phyloP scores from a whole-genome alignment of 129 eudicot genomes.

The Tagetes patula region DNA sequence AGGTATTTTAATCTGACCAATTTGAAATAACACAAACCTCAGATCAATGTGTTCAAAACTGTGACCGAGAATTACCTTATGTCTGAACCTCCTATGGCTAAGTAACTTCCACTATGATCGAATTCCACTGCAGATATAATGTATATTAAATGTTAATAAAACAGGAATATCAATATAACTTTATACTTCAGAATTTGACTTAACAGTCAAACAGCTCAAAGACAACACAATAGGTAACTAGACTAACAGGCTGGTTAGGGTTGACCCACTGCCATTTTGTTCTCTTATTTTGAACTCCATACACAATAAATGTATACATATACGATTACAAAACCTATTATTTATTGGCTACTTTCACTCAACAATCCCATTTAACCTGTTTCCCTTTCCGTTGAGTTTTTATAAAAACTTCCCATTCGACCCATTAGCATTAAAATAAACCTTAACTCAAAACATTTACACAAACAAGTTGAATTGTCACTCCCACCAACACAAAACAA shows the following conservation, averaged over 20 bases:
- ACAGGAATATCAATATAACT: not conserved
- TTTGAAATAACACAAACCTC: not conserved
- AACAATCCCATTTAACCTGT: not conserved
- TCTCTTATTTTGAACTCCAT: not conserved
- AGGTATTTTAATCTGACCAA: not conserved
- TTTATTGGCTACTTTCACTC: not conserved
- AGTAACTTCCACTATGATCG: slow-evolving; percentile 96
- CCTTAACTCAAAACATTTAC: not conserved
- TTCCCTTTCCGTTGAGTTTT: not conserved
- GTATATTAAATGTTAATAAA: not conserved
- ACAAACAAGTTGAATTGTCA: not conserved
- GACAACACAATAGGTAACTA: slow-evolving; percentile 2
- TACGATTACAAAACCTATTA: not conserved
- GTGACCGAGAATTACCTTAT: slow-evolving; percentile 48
- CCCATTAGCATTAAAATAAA: not conserved
- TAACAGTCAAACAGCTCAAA: not conserved
- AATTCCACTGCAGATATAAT: slow-evolving; percentile 66
- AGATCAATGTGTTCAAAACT: not conserved
- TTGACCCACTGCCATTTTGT: not conserved
- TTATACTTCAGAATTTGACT: not conserved
- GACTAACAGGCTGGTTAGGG: not conserved
- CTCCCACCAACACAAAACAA: not conserved
- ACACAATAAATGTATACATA: not conserved
- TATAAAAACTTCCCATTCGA: not conserved
- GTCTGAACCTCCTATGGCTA: slow-evolving; percentile 91